Conservation (phyloP, 2,329 filamentous ascomycete species). For the Akanthomyces dipterigenus region DNA sequence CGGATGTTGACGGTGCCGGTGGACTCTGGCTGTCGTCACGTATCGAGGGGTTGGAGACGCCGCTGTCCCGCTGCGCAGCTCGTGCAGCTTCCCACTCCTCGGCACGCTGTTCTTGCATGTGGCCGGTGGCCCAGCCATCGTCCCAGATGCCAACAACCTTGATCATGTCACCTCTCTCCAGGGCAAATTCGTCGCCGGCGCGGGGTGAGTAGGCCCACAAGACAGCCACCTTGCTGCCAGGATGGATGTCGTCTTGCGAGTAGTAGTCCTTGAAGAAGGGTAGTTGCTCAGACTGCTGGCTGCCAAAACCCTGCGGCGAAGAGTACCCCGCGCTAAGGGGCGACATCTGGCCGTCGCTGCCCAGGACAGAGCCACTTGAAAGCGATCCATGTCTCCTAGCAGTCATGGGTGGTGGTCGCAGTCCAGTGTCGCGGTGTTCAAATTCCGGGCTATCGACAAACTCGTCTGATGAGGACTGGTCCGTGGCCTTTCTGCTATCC, state of each 20-base stretch:
- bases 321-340: slow-evolving; percentile 72
- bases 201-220: slow-evolving; percentile 97
- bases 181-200: slow-evolving; percentile 83
- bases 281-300: slow-evolving; percentile 90
- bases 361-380: slow-evolving; percentile 74
- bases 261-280: slow-evolving; percentile 99
- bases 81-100: slow-evolving; percentile 81
- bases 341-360: slow-evolving; percentile 63
- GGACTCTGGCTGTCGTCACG: slow-evolving; percentile 56
- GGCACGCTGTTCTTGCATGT: slow-evolving; percentile 72
- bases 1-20: slow-evolving; percentile 57
- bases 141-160: slow-evolving; percentile 99
- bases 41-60: slow-evolving; percentile 75
- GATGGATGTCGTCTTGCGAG: slow-evolving; percentile 90
- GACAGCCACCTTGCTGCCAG: slow-evolving; percentile 80
- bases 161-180: slow-evolving; percentile 95
- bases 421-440: slow-evolving; percentile 47
- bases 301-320: slow-evolving; percentile 74
- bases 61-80: slow-evolving; percentile 81
- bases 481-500: slow-evolving; percentile 38
- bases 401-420: slow-evolving; percentile 51
- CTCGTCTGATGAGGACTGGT: slow-evolving; percentile 65
- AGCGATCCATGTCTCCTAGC: slow-evolving; percentile 78
- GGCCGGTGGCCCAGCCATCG: slow-evolving; percentile 94
- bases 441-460: slow-evolving; percentile 68